Base-by-base conservation (phyloP, 2,329 filamentous ascomycete species). In the Apiospora sp. region DNA sequence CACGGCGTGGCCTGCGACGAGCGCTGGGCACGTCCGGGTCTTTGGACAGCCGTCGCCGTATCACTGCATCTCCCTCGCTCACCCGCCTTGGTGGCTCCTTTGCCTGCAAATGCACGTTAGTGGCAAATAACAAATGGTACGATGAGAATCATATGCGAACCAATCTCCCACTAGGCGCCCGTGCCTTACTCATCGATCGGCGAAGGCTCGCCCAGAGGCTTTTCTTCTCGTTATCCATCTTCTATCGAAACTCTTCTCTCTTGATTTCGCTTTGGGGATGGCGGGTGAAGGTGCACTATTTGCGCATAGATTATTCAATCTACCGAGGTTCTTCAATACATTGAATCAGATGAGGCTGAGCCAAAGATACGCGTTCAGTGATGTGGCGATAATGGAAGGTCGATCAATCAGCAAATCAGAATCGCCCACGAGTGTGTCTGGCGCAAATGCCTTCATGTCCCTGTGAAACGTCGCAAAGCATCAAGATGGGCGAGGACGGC, bases 121-220 rank as follows among this genome's bases (percentile, higher is more conserved):
- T 41, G 34, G 34, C 22, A 41, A 41, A 37, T 22, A 22, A 7
- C 19, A n/a, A 64, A 34, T n/a, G 30, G 58, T 19, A 41, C n/a
- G 58, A 41, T 64, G 58, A 64, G 41, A 22, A 64, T 37, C 22
- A 22, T 64, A 41, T 64, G 58, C 58, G 34, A 48, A 71, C 69
- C 73, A 82, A 77, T 75, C 80, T 84, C 54, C 78, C 77, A 68
- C 75, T 75, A 73, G 81, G 80, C 71, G 69, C 34, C 24, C 79
- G 81, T 30, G 84, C 81, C 71, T 82, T 81, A 79, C 85, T 87
- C 73, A 84, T 84, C 74, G 82, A 85, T 74, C 87, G 85, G 75
- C 90, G 83, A 71, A 90, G 80, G 73, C 82, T 82, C 44, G 83
- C 82, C 85, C 84, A 86, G 74, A 88, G 86, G 68, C 84, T 81